Conservation (phyloP, 257 asterid species). For the Rhazya stricta region DNA sequence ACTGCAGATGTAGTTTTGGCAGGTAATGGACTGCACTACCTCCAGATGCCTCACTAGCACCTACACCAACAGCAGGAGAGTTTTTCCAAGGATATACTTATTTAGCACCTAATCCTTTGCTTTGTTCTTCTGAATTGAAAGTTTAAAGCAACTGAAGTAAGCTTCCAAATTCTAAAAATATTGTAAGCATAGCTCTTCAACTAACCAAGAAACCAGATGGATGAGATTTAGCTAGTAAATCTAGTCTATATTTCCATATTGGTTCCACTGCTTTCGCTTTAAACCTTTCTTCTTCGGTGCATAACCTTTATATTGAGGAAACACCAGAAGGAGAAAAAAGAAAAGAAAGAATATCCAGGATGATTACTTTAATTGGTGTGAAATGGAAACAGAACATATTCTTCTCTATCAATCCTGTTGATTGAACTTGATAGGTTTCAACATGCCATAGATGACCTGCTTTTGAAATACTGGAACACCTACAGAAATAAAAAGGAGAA, state of each 20-base stretch:
- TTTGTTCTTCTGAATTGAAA: conserved; percentile 33
- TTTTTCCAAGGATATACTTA: conserved; percentile 88
- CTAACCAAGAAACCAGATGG: background rate
- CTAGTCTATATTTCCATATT: background rate
- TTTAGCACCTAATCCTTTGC: conserved; percentile 83
- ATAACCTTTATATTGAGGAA: background rate
- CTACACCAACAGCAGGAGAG: conserved; percentile 83
- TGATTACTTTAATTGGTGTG: background rate
- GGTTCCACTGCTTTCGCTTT: background rate
- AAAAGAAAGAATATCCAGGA: too few species aligned
- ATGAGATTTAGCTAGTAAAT: background rate
- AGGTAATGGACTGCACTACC: conserved; percentile 90
- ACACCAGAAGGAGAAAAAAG: background rate
- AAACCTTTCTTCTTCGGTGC: background rate
- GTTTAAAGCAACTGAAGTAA: background rate
- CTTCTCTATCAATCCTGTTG: background rate
- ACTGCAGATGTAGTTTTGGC: conserved; percentile 86
- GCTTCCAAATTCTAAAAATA: background rate
- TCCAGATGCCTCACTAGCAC: conserved; percentile 78
- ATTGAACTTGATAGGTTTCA: background rate
- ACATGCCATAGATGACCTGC: background rate
- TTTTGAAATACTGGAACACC: too few species aligned
- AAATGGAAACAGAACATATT: conserved; percentile 16
- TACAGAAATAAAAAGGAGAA: too few species aligned
- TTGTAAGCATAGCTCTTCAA: conserved; percentile 2